Percentiles rank a stretch among this genome's conserved stretches.
These are phyloP conservation scores for Lasiodiplodia theobromae DNA, from an alignment of 2,329 filamentous ascomycete genomes.

Conservation along the genomic window DNA sequence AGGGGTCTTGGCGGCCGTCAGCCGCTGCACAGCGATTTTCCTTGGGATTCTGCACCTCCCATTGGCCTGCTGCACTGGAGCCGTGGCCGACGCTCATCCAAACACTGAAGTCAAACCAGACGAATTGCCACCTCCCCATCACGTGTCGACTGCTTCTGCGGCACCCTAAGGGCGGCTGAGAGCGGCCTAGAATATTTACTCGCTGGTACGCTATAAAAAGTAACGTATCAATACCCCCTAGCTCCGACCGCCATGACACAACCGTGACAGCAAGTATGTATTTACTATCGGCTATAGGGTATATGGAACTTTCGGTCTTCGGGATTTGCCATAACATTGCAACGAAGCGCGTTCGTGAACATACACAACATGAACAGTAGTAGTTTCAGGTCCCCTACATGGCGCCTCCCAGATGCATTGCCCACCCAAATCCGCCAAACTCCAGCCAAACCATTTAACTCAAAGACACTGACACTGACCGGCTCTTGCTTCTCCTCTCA, in stretches of 20 bases:
- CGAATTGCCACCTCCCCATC: background rate
- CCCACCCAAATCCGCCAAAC: constrained; percentile 4
- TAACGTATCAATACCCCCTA: background rate
- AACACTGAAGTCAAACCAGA: background rate
- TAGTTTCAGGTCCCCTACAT: constrained; percentile 24
- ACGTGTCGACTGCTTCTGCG: background rate
- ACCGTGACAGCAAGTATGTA: constrained; percentile 25
- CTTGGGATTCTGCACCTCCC: background rate
- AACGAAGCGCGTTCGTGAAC: constrained; percentile 27
- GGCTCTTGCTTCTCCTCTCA: constrained; percentile 23
- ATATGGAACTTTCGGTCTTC: constrained; percentile 20
- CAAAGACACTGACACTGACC: constrained; percentile 27
- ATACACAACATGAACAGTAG: constrained; percentile 26
- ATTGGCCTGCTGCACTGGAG: background rate
- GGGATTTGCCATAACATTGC: constrained; percentile 24
- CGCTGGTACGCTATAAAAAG: background rate
- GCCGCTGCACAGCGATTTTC: background rate
- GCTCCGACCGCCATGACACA: background rate
- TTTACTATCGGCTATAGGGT: constrained; percentile 28
- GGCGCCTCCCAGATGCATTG: constrained; percentile 26
- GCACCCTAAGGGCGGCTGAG: background rate
- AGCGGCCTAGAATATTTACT: background rate
- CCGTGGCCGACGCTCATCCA: background rate
- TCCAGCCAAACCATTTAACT: constrained; percentile 19
- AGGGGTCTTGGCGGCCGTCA: background rate